Evolutionary conservation across 148 eudicot genomes (phyloP).

Genomic region (Chenopodium album): DNA sequence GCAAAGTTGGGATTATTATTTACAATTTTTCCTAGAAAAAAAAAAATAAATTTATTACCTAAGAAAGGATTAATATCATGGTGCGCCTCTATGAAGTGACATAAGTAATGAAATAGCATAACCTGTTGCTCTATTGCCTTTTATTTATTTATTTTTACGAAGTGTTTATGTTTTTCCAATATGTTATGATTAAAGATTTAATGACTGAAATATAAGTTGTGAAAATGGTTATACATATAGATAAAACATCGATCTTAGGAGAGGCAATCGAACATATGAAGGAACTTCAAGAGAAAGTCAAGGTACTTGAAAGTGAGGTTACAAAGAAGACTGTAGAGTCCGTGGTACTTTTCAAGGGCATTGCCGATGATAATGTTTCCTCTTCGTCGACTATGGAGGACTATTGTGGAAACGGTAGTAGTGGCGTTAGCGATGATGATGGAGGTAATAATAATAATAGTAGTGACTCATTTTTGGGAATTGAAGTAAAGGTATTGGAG

Average conservation of each 20-base stretch:
- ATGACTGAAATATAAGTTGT: too few species aligned
- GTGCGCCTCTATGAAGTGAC: too few species aligned
- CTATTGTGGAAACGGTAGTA: background rate
- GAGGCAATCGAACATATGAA: background rate
- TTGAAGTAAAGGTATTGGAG: constrained; percentile 25
- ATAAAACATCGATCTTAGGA: constrained; percentile 25
- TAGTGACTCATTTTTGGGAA: background rate
- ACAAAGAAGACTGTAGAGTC: constrained; percentile 18
- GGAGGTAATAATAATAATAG: background rate
- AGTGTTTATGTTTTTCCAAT: too few species aligned
- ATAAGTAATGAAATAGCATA: too few species aligned
- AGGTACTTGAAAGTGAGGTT: constrained; percentile 13
- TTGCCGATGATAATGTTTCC: background rate
- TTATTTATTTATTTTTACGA: too few species aligned
- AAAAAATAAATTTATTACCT: too few species aligned
- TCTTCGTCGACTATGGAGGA: background rate
- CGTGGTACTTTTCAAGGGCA: constrained; percentile 10
- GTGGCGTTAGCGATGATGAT: background rate
- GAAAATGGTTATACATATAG: constrained; percentile 5
- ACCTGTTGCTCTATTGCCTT: too few species aligned
- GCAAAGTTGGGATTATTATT: too few species aligned
- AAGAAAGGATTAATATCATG: too few species aligned
- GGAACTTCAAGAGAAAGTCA: constrained; percentile 6
- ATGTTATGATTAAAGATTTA: too few species aligned
- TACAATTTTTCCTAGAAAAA: too few species aligned